These are phyloP conservation scores for Neoboletus subvelutipes DNA, from an alignment of 768 basidiomycete genomes.

Conservation along the genomic window DNA sequence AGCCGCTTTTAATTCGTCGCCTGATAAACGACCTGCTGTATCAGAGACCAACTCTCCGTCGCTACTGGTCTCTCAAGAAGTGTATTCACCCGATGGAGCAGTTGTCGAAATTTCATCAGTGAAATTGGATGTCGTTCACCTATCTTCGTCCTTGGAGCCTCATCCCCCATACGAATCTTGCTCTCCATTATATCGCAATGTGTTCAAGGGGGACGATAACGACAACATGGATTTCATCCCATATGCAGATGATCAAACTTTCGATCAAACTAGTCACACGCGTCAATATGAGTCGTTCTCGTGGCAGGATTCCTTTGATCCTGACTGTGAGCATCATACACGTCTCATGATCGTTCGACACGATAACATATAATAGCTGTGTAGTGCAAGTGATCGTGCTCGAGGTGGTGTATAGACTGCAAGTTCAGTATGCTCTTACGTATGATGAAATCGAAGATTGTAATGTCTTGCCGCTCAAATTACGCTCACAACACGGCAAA, in stretches of 20 bases:
- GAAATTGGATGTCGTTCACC: constrained; percentile 16
- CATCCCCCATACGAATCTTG: constrained; percentile 56
- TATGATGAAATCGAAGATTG: constrained; percentile 50
- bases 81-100: constrained; percentile 18
- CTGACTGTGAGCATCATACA: constrained; percentile 39
- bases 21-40: not conserved
- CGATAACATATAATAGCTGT: constrained; percentile 17
- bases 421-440: constrained; percentile 36
- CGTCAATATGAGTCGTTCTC: constrained; percentile 44
- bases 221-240: constrained; percentile 59
- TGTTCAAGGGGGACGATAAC: constrained; percentile 58
- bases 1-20: not conserved
- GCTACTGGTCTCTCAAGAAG: constrained; percentile 7
- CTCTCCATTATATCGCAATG: constrained; percentile 46
- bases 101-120: constrained; percentile 9
- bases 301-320: constrained; percentile 48
- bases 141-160: constrained; percentile 18
- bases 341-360: constrained; percentile 11
- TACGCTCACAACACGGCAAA: constrained; percentile 29
- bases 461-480: constrained; percentile 41
- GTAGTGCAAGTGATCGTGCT: constrained; percentile 51
- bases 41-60: not conserved
- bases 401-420: constrained; percentile 48
- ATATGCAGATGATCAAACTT: constrained; percentile 58
- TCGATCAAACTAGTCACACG: constrained; percentile 42